Evolutionary conservation across 2,329 filamentous ascomycete genomes (phyloP), one percentile per base, ranked within the genome.

Genomic region (Nigrospora sphaerica): DNA sequence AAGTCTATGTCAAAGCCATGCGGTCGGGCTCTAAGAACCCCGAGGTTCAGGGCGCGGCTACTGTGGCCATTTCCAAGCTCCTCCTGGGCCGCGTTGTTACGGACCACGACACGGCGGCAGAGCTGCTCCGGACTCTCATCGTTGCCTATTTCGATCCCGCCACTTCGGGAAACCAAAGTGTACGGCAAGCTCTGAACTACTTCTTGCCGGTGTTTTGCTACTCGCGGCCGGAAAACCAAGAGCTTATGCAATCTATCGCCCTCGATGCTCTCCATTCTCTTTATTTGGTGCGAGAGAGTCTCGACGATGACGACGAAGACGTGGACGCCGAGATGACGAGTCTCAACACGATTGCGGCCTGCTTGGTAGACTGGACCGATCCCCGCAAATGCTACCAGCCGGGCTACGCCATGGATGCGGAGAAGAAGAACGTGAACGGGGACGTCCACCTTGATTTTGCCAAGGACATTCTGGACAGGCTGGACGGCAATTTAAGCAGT

Each of bases 201-300:
- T 96, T 96, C 74, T 72, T 97, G 33, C 92, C 92, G 0, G 91
- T 96, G 0, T 97, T 95, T 70, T 93, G 88, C 64, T 95, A 92
- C 65, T 91, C 86, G 9, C 79, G 88, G 3, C 66, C 83, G 4
- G 85, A 88, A 52, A 95, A 96, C 58, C 90, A 93, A 52, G 78
- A 85, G 28, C 76, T 89, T 32, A 90, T 97, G 86, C 80, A 82
- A 7, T 69, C 73, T 16, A 78, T 96, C 17, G 80, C 86, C 0
- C 77, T 92, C 2, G 79, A 85, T 23, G 81, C 89, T 0, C 70
- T 97, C 11, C 84, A 89, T 52, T 80, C 84, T 12, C 77, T 95
- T 9, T 78, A 86, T 58, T 85, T 85, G 49, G 72, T 88, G 11
- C 78, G 85, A 12, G 86, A 89, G 59, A 82, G 80, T 1, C 65